Base-by-base conservation (phyloP, 2,329 filamentous ascomycete species). In the Fusarium guadeloupense region DNA sequence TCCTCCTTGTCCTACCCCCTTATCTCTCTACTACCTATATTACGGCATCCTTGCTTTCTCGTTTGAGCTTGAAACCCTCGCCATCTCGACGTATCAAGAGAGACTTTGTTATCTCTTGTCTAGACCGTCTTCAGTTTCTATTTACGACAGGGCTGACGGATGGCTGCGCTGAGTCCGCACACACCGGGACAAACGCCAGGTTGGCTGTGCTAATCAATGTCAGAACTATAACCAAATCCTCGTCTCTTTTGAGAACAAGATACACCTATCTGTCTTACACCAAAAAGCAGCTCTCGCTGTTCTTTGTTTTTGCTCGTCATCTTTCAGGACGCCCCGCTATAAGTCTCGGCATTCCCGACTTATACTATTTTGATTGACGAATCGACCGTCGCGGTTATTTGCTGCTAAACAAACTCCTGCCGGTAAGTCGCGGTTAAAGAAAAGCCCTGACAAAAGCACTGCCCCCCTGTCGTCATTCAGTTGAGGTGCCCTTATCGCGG, bases 131-230 rank as follows among this genome's bases (percentile, higher is more conserved):
- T 62, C 66, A 66, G 68, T 61, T 69, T 54, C 68, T 70, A 69
- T 70, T 69, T 70, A 60, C 62, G 51, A 70, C 66, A 70, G 65
- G 50, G 68, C 66, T 70, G 68, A 69, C 65, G 68, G 57, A 70
- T 70, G 68, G 68, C 68, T 70, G 66, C 69, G 60, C 56, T 69
- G 68, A 69, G 66, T 70, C 66, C 64, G 68, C 56, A 43, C 64
- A 66, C 67, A 45, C 59, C 48, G 44, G 23, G 57, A 51, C 40
- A 56, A 44, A 50, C 57, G 55, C 56, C 60, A 69, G 51, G 57
- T 55, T 53, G 62, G 54, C 66, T 59, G 60, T 70, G 68, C 68
- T 70, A 70, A 70, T 54, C 55, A 45, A 31, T 37, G 64, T 57
- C 64, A 66, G 58, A 70, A 69, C 60, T 68, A 56, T 67, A 67